Conservation (phyloP, 2,329 filamentous ascomycete species). For the Calonectria ilicicola region DNA sequence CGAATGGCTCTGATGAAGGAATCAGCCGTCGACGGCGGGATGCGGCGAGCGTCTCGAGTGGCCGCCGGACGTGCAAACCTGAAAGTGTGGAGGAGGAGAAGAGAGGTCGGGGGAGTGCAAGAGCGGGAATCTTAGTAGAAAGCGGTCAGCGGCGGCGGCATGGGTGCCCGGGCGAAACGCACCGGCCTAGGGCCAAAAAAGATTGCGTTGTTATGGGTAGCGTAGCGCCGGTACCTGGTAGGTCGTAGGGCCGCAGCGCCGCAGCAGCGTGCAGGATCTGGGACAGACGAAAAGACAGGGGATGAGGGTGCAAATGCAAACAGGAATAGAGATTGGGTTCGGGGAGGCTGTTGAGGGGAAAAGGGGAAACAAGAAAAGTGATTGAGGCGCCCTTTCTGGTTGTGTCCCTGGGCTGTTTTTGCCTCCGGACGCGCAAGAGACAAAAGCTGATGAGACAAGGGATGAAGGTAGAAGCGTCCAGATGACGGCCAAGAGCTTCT, state of each 20-base stretch:
- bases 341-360: slow-evolving; percentile 14
- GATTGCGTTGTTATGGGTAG: slow-evolving; percentile 30
- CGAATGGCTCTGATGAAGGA: background rate
- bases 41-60: slow-evolving; percentile 17
- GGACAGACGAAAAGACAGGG: slow-evolving; percentile 6
- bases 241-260: slow-evolving; percentile 17
- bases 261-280: slow-evolving; percentile 10
- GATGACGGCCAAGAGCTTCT: background rate
- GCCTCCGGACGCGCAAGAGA: slow-evolving; percentile 9
- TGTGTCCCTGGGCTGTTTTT: slow-evolving; percentile 32
- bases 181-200: slow-evolving; percentile 24
- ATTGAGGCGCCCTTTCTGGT: slow-evolving; percentile 23
- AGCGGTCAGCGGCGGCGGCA: slow-evolving; percentile 32
- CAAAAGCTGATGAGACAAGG: background rate
- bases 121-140: slow-evolving; percentile 25
- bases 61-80: slow-evolving; percentile 17
- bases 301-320: background rate
- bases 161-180: slow-evolving; percentile 23
- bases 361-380: slow-evolving; percentile 7
- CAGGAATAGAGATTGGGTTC: background rate
- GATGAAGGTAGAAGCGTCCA: background rate
- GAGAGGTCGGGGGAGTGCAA: slow-evolving; percentile 20
- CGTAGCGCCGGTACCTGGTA: slow-evolving; percentile 15
- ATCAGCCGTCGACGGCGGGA: slow-evolving; percentile 6
- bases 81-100: slow-evolving; percentile 29